These are phyloP conservation scores for Coprinellus aureogranulatus DNA, from an alignment of 768 basidiomycete genomes.

Conservation along the genomic window DNA sequence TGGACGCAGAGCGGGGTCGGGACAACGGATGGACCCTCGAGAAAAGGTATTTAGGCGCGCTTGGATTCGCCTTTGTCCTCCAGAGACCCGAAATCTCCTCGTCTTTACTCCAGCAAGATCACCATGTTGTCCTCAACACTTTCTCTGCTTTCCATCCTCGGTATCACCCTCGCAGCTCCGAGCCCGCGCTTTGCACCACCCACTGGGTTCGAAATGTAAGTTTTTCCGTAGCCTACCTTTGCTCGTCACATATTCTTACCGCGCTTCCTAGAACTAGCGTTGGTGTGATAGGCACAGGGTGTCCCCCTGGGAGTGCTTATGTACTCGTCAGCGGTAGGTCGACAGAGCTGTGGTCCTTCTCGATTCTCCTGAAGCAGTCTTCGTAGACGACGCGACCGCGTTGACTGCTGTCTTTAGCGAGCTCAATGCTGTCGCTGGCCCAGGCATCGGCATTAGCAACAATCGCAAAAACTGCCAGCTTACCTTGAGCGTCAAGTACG, in stretches of 20 bases:
- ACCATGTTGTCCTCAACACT: slow-evolving; percentile 1
- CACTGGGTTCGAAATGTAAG: slow-evolving; percentile 11
- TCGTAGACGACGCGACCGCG: not conserved
- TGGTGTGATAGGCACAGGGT: slow-evolving; percentile 8
- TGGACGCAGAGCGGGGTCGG: not conserved
- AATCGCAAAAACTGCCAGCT: slow-evolving; percentile 22
- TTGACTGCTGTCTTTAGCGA: slow-evolving; percentile 11
- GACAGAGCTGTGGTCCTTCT: not conserved
- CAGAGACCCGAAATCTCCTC: not conserved
- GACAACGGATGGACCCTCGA: not conserved
- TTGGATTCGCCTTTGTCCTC: not conserved
- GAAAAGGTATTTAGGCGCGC: slow-evolving; percentile 1
- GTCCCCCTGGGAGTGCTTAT: slow-evolving; percentile 10
- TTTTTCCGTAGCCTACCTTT: not conserved
- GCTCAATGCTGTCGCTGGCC: slow-evolving; percentile 17
- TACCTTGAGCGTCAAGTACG: slow-evolving; percentile 16
- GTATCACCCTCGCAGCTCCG: not conserved
- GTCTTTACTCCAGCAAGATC: not conserved
- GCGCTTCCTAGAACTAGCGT: slow-evolving; percentile 6
- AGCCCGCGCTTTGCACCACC: not conserved
- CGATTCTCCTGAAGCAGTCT: not conserved
- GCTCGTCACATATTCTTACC: not conserved
- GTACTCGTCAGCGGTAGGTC: slow-evolving; percentile 4
- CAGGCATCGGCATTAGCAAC: slow-evolving; percentile 13
- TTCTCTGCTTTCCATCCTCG: not conserved